These are phyloP conservation scores for Boechera stricta DNA, from an alignment of 345 rosid species.

Conservation along the genomic window DNA sequence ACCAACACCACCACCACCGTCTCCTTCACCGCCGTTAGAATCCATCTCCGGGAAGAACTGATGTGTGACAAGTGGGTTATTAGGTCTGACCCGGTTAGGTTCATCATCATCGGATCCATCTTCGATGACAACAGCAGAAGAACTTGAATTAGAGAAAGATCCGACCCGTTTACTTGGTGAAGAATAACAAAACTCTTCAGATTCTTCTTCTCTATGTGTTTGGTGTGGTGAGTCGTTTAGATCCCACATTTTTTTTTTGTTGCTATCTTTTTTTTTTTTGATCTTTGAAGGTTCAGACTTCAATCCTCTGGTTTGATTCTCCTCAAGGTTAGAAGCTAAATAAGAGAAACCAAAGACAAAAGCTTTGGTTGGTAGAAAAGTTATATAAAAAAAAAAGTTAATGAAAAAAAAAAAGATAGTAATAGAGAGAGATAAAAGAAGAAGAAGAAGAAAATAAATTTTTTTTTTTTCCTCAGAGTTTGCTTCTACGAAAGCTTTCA, in stretches of 20 bases:
- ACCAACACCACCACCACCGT: slow-evolving; percentile 37
- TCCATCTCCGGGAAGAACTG: slow-evolving; percentile 80
- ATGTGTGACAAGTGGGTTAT: slow-evolving; percentile 67
- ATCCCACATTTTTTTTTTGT: slow-evolving; percentile 48
- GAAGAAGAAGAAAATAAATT: not conserved
- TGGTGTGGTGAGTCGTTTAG: slow-evolving; percentile 45
- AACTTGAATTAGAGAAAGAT: slow-evolving; percentile 74
- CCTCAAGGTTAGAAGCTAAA: slow-evolving; percentile 48
- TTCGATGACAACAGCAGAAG: slow-evolving; percentile 77
- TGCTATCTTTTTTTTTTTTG: slow-evolving; percentile 36
- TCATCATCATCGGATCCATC: slow-evolving; percentile 85
- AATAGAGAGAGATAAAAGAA: slow-evolving; percentile 34
- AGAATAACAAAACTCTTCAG: slow-evolving; percentile 71
- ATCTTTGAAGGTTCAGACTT: slow-evolving; percentile 37
- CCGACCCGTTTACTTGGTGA: slow-evolving; percentile 87
- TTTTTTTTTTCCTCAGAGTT: slow-evolving; percentile 26
- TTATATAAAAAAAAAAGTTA: not conserved
- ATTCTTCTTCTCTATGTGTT: slow-evolving; percentile 53
- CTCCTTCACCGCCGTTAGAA: slow-evolving; percentile 32
- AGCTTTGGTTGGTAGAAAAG: slow-evolving; percentile 37
- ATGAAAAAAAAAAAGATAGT: slow-evolving; percentile 32
- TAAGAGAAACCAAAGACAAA: slow-evolving; percentile 43
- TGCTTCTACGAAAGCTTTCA: slow-evolving; percentile 58
- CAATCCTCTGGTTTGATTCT: slow-evolving; percentile 47
- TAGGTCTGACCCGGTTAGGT: slow-evolving; percentile 45